Evolutionary conservation across 208 protist genomes (phyloP).

Genomic region (Novymonas esmeraldas): DNA sequence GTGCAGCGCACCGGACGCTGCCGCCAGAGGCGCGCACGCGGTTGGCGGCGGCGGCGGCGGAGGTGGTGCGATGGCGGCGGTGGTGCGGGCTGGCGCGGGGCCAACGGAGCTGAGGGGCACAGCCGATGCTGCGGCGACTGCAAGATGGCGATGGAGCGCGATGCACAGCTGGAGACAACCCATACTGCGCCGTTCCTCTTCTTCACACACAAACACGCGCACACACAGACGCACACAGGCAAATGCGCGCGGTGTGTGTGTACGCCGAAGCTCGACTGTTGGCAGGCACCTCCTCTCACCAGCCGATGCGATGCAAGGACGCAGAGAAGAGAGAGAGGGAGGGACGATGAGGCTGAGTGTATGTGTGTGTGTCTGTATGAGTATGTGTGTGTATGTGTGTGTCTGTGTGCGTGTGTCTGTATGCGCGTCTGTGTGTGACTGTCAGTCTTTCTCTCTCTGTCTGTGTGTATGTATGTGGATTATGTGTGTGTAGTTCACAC

Average conservation of each 20-base stretch:
- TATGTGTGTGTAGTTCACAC: no score
- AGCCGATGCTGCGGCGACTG: background rate
- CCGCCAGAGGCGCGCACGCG: background rate
- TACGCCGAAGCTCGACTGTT: no score
- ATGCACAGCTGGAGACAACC: slow-evolving; percentile 25
- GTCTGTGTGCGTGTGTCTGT: background rate
- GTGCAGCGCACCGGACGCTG: no score
- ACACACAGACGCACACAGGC: background rate
- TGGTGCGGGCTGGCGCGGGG: background rate
- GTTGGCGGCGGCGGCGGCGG: background rate
- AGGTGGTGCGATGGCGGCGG: background rate
- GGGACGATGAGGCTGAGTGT: background rate
- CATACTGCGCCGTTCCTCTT: slow-evolving; percentile 4
- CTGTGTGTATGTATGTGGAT: background rate
- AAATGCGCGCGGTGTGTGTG: no score
- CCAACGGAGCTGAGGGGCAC: background rate
- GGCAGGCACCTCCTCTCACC: no score
- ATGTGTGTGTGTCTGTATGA: background rate
- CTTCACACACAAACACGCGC: slow-evolving; percentile 14
- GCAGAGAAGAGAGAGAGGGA: background rate
- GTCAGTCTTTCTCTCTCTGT: no score
- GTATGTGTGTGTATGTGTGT: background rate
- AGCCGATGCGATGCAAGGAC: no score
- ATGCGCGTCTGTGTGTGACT: background rate
- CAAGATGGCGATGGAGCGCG: slow-evolving; percentile 9